Percentiles rank a stretch among this genome's conserved stretches.
Conservation (phyloP, 129 eudicot species). For the Oenanthe sinensis region DNA sequence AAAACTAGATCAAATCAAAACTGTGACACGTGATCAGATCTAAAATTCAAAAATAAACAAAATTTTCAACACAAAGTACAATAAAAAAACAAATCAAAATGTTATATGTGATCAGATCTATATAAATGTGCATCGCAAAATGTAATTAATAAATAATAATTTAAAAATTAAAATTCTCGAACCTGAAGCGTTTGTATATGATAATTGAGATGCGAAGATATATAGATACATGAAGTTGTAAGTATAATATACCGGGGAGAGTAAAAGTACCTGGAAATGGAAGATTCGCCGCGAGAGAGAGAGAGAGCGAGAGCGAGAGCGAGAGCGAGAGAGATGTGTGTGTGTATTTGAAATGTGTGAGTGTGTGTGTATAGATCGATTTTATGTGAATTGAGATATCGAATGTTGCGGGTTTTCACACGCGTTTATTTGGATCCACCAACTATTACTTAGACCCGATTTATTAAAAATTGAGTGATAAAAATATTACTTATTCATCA, state of each 20-base stretch:
- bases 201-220: background rate
- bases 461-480: too few species aligned
- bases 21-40: background rate
- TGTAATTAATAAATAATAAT: too few species aligned
- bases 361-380: too few species aligned
- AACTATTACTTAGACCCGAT: background rate
- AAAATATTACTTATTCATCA: too few species aligned
- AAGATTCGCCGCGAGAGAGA: background rate
- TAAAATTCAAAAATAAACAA: background rate
- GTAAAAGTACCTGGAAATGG: background rate
- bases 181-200: background rate
- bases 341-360: too few species aligned
- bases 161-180: background rate
- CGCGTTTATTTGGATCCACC: background rate
- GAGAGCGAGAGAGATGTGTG: background rate
- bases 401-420: background rate
- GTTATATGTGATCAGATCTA: background rate
- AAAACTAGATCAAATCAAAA: background rate
- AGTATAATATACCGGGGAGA: too few species aligned
- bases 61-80: too few species aligned
- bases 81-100: background rate
- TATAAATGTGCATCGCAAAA: too few species aligned
- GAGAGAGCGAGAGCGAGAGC: background rate
- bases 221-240: background rate
- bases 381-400: background rate